Percentiles rank a stretch among this genome's conserved stretches.
Evolutionary conservation across 768 basidiomycete genomes (phyloP).

Genomic region (Flagelloscypha sp.): DNA sequence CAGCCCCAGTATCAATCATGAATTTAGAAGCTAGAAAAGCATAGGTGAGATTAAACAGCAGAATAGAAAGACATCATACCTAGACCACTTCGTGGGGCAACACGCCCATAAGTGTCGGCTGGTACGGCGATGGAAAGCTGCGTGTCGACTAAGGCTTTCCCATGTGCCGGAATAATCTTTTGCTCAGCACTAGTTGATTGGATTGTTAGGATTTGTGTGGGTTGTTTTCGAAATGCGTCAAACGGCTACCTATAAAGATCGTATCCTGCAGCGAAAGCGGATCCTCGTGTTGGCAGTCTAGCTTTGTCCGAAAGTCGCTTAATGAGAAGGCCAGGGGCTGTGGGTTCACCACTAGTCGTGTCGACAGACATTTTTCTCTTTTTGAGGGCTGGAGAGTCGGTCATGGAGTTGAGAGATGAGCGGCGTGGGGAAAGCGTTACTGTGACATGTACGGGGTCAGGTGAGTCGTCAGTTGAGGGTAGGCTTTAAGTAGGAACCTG

Average conservation of each 20-base stretch:
- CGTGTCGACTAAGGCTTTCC: conserved; percentile 87
- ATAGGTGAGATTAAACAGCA: conserved; percentile 1
- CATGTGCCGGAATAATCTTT: conserved; percentile 77
- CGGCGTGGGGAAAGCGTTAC: conserved; percentile 16
- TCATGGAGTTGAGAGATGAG: conserved; percentile 7
- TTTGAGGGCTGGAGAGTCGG: conserved; percentile 35
- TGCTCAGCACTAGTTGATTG: conserved; percentile 60
- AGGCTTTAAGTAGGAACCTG: too few species aligned
- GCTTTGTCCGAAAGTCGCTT: conserved; percentile 82
- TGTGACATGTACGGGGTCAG: conserved; percentile 18
- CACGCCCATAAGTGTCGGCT: conserved; percentile 87
- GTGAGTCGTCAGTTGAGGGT: too few species aligned
- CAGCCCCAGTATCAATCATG: conserved; percentile 97
- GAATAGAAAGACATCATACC: conserved; percentile 42
- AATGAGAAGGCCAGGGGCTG: conserved; percentile 58
- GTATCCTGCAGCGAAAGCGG: conserved; percentile 83
- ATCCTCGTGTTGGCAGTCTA: conserved; percentile 79
- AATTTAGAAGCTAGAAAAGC: conserved; percentile 75
- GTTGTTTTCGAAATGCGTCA: conserved; percentile 5
- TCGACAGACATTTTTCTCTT: conserved; percentile 53
- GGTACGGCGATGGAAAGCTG: conserved; percentile 94
- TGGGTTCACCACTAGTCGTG: conserved; percentile 19
- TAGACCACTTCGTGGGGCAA: conserved; percentile 92
- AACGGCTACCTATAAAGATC: conserved; percentile 81
- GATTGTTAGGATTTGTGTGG: conserved; percentile 1